A percentile compares a stretch with the other conserved stretches of the same genome.
Conservation (phyloP, 345 rosid genomes). For the Eucalyptus shirleyi region DNA sequence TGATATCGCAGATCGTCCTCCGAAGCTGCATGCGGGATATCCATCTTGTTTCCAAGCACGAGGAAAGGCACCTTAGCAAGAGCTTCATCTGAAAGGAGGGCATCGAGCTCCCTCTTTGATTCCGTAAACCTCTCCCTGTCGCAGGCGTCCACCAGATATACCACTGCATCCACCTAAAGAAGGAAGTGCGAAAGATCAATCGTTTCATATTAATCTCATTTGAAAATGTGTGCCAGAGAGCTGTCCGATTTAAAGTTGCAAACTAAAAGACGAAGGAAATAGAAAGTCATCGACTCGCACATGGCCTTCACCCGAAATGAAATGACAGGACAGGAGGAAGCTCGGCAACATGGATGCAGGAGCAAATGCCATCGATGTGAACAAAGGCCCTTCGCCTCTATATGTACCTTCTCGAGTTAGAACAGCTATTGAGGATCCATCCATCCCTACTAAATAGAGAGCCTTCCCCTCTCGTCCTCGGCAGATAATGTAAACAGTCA, state of each 20-base stretch:
- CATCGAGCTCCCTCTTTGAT: slow-evolving; percentile 37
- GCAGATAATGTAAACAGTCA: too few relatives aligned
- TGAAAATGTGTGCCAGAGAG: neutral
- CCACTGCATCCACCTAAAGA: slow-evolving; percentile 35
- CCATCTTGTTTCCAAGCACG: too few relatives aligned
- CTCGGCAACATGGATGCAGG: too few relatives aligned
- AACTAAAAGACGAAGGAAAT: neutral
- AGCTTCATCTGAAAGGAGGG: slow-evolving; percentile 39
- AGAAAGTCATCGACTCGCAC: accelerated
- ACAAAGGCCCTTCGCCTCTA: too few relatives aligned
- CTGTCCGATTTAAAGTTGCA: neutral
- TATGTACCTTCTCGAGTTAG: too few relatives aligned
- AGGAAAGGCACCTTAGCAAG: slow-evolving; percentile 17
- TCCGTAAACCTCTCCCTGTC: slow-evolving; percentile 47
- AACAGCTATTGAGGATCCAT: too few relatives aligned
- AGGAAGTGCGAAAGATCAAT: neutral
- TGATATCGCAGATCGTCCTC: too few relatives aligned
- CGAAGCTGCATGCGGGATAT: too few relatives aligned
- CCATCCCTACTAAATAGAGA: too few relatives aligned
- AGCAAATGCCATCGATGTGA: too few relatives aligned
- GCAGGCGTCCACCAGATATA: slow-evolving; percentile 37
- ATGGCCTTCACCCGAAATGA: neutral
- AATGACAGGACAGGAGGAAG: too few relatives aligned
- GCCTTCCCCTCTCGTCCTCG: too few relatives aligned
- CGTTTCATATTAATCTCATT: neutral